Base-by-base conservation (phyloP, 257 asterid genomes). In the Solanum ossicruentum region DNA sequence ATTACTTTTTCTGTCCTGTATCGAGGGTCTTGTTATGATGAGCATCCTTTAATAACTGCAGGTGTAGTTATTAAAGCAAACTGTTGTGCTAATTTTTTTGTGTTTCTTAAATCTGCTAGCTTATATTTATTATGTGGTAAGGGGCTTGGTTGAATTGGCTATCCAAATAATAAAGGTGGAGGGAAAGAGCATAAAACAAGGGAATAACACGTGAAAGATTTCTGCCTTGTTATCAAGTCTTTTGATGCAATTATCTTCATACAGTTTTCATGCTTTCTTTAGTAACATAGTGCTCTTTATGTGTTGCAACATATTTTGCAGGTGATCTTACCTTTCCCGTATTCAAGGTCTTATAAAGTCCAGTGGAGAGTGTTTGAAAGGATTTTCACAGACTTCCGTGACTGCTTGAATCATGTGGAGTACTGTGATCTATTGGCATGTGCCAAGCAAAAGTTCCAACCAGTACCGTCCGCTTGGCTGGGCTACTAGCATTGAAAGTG, bases 331-430 rank as follows among this genome's bases (percentile, higher is more conserved):
- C 88, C 93, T 10, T 90, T 88, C 89, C 98, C 96, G 56, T 92
- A 93, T 85, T 87, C 96, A 8, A 91, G 93, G 85, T 92, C 95
- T 36, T 91, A 88, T 89, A 89, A 90, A 88, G 96, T 93, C 18
- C 93, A 91, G 88, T 90, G 94, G 93, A 91, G 90, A 89, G 91
- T 93, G 70, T 93, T 92, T n/a, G 96, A 93, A 80, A 89, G 93
- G 87, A 91, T 93, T 23, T 91, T 93, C 66, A 92, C 94, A 20
- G 97, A 92, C 86, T 91, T 94, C 70, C 93, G 97, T 1, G 95
- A 94, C 88, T 92, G 95, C 90, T 86, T 94, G 86, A 77, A 61
- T 54, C 86, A 87, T 81, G 83, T 71, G n/a, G 97, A 92, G 66
- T 91, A 91, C 87, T 94, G 89, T 65, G 92, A 94, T 86, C 84